Base-by-base conservation (phyloP, 192 early-diverging fungal species). In the Mortierella claussenii region DNA sequence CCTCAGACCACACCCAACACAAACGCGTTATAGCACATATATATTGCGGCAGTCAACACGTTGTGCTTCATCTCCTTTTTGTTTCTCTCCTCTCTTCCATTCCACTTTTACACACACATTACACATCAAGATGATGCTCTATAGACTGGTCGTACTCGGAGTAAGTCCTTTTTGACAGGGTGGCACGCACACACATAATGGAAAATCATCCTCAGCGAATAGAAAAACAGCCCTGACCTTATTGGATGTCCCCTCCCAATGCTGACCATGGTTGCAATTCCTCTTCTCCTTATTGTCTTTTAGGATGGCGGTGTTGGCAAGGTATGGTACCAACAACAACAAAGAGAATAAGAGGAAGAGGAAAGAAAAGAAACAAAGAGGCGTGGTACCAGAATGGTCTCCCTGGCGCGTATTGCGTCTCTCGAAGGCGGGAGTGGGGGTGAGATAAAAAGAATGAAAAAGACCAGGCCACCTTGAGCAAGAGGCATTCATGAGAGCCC, bases 301-400 rank as follows among this genome's bases (percentile, higher is more conserved):
- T 27, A 75, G 71, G 80, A 73, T 51, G 74, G 74, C 43, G 80
- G 74, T 64, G 74, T 78, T 49, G 80, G 80, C 46, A 81, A 81
- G 69, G 80, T 81, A 78, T 17, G n/a, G 26, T n/a, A 45, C 3
- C 49, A 42, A 43, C 36, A 44, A 8, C 20, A 15, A 18, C 2
- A 42, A 9, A 21, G 13, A 21, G 21, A 49, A 21, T 42, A 42
- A 17, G 17, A 32, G 4, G 9, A 20, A 30, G 24, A 62, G 11
- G 24, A 30, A 18, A 17, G n/a, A n/a, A n/a, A n/a, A n/a, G n/a
- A n/a, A n/a, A n/a, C n/a, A n/a, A n/a, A n/a, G n/a, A n/a, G n/a
- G n/a, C n/a, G n/a, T n/a, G n/a, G n/a, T n/a, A n/a, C n/a, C n/a
- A n/a, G n/a, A n/a, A n/a, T n/a, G n/a, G n/a, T n/a, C 37, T 40